phyloP scores from a whole-genome alignment of 2,329 filamentous ascomycete species.

The Stemphylium vesicarium region DNA sequence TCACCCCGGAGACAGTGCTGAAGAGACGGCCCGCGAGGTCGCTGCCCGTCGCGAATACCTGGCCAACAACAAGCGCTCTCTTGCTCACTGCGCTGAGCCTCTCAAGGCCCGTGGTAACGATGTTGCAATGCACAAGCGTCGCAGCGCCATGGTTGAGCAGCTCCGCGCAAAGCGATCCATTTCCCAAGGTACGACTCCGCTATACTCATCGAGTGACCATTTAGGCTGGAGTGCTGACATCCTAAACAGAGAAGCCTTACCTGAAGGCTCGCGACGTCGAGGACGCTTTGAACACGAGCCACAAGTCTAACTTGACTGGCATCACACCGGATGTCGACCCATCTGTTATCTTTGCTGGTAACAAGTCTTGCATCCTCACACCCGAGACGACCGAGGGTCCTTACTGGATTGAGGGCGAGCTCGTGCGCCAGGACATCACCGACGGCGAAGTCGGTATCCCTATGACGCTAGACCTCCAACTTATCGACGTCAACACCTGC shows the following conservation, averaged over 20 bases:
- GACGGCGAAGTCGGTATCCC: conserved; percentile 58
- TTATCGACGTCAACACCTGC: conserved; percentile 63
- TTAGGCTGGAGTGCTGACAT: conserved; percentile 10
- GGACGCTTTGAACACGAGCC: conserved; percentile 36
- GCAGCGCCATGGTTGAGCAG: conserved; percentile 48
- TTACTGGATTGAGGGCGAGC: conserved; percentile 58
- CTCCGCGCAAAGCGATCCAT: conserved; percentile 49
- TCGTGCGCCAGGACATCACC: conserved; percentile 57
- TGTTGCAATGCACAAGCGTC: conserved; percentile 36
- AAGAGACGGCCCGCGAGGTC: too few species aligned
- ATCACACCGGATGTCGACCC: conserved; percentile 37
- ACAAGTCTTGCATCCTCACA: conserved; percentile 44
- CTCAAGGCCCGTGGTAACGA: neutral
- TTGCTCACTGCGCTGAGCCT: neutral
- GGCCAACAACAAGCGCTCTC: neutral
- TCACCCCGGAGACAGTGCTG: conserved; percentile 47
- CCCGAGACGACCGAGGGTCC: conserved; percentile 44
- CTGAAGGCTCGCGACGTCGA: conserved; percentile 38
- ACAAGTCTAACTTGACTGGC: conserved; percentile 38
- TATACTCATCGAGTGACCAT: neutral
- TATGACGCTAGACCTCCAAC: conserved; percentile 59
- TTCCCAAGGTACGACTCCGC: neutral
- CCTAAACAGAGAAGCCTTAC: conserved; percentile 29
- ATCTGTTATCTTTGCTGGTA: conserved; percentile 38
- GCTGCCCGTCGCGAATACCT: too few species aligned